Evolutionary conservation across 352 stramenopile genomes (phyloP), one percentile per base, ranked within the genome.

Genomic region (Hyaloperonospora brassicae): DNA sequence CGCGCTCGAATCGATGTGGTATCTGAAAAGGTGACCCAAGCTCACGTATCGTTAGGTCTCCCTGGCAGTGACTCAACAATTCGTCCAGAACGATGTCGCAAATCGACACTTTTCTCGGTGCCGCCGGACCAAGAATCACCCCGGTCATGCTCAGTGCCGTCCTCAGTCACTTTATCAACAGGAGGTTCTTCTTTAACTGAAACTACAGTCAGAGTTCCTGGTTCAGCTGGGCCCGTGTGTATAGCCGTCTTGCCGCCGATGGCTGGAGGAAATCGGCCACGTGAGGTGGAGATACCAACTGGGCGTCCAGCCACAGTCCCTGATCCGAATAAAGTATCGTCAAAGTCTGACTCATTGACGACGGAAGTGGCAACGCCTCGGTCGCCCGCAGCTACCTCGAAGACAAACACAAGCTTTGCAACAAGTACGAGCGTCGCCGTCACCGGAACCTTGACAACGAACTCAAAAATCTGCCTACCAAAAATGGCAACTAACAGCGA

Each of bases 1-100:
- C 62, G 62, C 12, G 49, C 41, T 27, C 38, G 52, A n/a, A 46
- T 51, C 17, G 40, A 63, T 45, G 21, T 2, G 17, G 40, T 8
- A 7, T 7, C 27, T 7, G 7, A 52, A 45, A 5, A 13, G 22
- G 25, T 11, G 17, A 21, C 13, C 25, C 47, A 34, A 34, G 47
- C 12, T n/a, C 23, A 41, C 38, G 34, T 38, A 31, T 47, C 21
- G 5, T 11, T 47, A 34, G 40, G 27, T 13, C 14, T 43, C 1
- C 11, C 52, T 25, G 47, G 21, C 2, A 53, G 13, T 47, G 22
- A 14, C 22, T 46, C 36, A 2, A 6, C 30, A 12, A 6, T 14
- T 12, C 47, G 43, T 47, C 5, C 35, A 22, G 24, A 49, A 25
- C 39, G 53, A 10, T 52, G 44, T 21, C 31, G 14, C 40, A 50